Conservation (phyloP, 768 basidiomycete genomes). For the Termitomyces sp. region DNA sequence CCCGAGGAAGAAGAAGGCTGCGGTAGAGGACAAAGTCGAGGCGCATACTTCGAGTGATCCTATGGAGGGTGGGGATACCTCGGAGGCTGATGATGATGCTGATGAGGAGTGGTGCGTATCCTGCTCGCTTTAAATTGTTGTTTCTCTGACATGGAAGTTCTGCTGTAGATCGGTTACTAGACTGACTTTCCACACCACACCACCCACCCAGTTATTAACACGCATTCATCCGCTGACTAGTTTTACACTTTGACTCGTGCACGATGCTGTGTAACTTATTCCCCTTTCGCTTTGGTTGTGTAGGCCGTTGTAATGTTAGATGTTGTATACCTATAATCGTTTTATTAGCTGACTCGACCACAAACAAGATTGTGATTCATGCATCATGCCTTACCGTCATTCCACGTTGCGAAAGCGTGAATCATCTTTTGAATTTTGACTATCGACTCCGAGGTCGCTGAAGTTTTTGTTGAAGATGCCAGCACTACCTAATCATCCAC, state of each 20-base stretch:
- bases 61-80: conserved; percentile 9
- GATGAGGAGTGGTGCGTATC: conserved; percentile 3
- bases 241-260: not conserved
- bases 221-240: not conserved
- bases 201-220: not conserved
- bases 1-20: conserved; percentile 19
- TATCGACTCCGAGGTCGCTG: too few species aligned
- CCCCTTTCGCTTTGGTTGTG: not conserved
- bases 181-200: not conserved
- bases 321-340: conserved; percentile 8
- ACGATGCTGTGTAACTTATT: conserved; percentile 7
- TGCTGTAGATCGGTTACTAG: not conserved
- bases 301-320: conserved; percentile 5
- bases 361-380: not conserved
- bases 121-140: not conserved
- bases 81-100: not conserved
- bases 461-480: not conserved
- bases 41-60: conserved; percentile 6
- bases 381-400: not conserved
- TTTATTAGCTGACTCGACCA: not conserved
- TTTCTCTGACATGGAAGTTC: not conserved
- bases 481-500: too few species aligned
- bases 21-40: conserved; percentile 6
- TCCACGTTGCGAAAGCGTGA: not conserved
- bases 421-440: too few species aligned